Evolutionary conservation across 225 moss, liverwort and hornwort species (phyloP).

Genomic region (Polytrichum formosum): DNA sequence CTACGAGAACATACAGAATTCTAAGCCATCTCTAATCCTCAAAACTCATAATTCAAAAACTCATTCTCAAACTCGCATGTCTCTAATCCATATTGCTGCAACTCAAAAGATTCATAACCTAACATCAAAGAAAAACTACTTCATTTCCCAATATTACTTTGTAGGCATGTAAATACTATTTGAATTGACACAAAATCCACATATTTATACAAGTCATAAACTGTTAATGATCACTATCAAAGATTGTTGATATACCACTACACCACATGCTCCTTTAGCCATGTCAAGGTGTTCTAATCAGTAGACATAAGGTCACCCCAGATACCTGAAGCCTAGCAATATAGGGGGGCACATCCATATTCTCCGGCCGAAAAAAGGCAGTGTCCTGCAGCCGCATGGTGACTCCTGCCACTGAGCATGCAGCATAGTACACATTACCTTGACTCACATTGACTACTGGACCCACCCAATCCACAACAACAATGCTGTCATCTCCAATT

Average conservation of each 20-base stretch:
- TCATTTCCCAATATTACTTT: background rate
- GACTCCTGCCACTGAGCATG: constrained; percentile 52
- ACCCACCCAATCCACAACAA: constrained; percentile 52
- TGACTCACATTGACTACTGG: constrained; percentile 29
- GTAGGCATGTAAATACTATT: background rate
- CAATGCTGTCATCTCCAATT: constrained; percentile 9
- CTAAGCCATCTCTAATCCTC: too few relatives aligned
- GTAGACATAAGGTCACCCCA: background rate
- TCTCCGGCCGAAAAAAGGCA: constrained; percentile 54
- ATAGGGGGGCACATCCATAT: constrained; percentile 42
- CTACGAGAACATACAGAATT: constrained; percentile 30
- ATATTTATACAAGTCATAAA: too few relatives aligned
- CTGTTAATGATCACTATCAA: background rate
- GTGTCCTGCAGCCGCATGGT: constrained; percentile 45
- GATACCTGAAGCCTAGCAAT: constrained; percentile 66
- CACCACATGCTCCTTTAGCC: background rate
- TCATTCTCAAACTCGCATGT: background rate
- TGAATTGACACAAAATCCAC: background rate
- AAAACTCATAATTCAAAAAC: too few relatives aligned
- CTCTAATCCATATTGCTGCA: background rate
- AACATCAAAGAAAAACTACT: background rate
- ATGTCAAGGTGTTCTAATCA: background rate
- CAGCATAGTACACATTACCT: constrained; percentile 42
- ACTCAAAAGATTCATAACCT: background rate
- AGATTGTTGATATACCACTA: background rate